A percentile compares a stretch with the other conserved stretches of the same genome.
phyloP scores from a whole-genome alignment of 2,329 filamentous ascomycete species.

The Helminthosporium solani region DNA sequence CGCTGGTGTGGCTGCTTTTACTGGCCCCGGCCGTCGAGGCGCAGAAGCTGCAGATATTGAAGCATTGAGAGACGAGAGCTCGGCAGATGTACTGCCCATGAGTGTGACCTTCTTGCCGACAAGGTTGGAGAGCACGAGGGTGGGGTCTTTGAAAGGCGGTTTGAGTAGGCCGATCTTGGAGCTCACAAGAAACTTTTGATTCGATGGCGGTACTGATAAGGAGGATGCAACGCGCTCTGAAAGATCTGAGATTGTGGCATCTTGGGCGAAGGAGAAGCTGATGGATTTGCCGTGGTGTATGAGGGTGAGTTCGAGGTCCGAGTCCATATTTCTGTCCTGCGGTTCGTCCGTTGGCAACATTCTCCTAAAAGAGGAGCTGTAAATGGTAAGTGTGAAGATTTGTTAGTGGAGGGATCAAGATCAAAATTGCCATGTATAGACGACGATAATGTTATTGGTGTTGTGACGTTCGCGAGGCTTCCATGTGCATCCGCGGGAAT shows the following conservation, averaged over 20 bases:
- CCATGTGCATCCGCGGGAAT: slow-evolving; percentile 32
- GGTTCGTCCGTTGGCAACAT: slow-evolving; percentile 4
- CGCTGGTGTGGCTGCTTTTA: slow-evolving; percentile 44
- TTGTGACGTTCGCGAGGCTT: slow-evolving; percentile 41
- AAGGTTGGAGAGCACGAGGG: slow-evolving; percentile 52
- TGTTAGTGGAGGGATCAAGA: slow-evolving; percentile 34
- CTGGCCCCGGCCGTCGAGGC: slow-evolving; percentile 42
- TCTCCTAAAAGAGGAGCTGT: slow-evolving; percentile 4
- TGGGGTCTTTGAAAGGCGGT: slow-evolving; percentile 62
- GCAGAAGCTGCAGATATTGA: slow-evolving; percentile 43
- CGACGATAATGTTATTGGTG: no score
- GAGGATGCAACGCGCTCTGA: slow-evolving; percentile 57
- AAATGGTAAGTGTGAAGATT: slow-evolving; percentile 13
- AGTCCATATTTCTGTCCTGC: slow-evolving; percentile 6
- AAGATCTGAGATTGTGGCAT: slow-evolving; percentile 59
- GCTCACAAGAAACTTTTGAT: slow-evolving; percentile 68
- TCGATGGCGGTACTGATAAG: slow-evolving; percentile 60
- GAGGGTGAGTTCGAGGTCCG: slow-evolving; percentile 47
- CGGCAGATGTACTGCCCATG: slow-evolving; percentile 63
- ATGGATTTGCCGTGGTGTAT: slow-evolving; percentile 57
- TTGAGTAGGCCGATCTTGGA: slow-evolving; percentile 66
- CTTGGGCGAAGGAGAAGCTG: slow-evolving; percentile 48
- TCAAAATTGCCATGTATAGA: slow-evolving; percentile 31
- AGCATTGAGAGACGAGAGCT: slow-evolving; percentile 56
- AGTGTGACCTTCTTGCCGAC: slow-evolving; percentile 63